phyloP scores from a whole-genome alignment of 1,284 basidiomycete species.

The Irpex sp. region DNA sequence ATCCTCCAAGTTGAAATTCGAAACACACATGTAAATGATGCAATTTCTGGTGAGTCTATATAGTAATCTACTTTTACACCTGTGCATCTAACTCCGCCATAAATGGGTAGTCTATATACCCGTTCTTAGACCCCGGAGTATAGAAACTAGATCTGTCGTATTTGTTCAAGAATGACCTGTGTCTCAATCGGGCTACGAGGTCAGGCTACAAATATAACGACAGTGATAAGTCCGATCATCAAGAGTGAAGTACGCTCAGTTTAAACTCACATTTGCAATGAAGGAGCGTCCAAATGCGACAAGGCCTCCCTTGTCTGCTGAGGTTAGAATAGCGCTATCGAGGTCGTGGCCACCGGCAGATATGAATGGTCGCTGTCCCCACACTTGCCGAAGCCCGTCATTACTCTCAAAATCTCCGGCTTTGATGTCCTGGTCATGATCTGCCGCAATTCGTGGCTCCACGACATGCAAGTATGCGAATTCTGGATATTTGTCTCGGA shows the following conservation, averaged over 20 bases:
- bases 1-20: no score
- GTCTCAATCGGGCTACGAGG: constrained; percentile 36
- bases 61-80: no score
- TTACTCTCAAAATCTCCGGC: constrained; percentile 10
- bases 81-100: no score
- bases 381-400: not conserved
- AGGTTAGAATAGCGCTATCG: not conserved
- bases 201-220: constrained; percentile 33
- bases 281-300: not conserved
- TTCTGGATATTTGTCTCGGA: constrained; percentile 36
- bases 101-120: constrained; percentile 37
- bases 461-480: constrained; percentile 55
- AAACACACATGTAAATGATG: no score
- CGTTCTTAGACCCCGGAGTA: constrained; percentile 24
- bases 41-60: no score
- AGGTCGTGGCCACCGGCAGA: no score
- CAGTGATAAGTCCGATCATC: not conserved
- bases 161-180: constrained; percentile 29
- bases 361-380: no score
- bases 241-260: constrained; percentile 9
- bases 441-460: constrained; percentile 30
- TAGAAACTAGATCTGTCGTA: constrained; percentile 34
- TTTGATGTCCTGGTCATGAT: constrained; percentile 14
- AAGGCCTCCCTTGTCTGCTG: not conserved
- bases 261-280: not conserved